Conservation (phyloP, 2,329 filamentous ascomycete genomes). For the Emmonsiellopsis sp. region DNA sequence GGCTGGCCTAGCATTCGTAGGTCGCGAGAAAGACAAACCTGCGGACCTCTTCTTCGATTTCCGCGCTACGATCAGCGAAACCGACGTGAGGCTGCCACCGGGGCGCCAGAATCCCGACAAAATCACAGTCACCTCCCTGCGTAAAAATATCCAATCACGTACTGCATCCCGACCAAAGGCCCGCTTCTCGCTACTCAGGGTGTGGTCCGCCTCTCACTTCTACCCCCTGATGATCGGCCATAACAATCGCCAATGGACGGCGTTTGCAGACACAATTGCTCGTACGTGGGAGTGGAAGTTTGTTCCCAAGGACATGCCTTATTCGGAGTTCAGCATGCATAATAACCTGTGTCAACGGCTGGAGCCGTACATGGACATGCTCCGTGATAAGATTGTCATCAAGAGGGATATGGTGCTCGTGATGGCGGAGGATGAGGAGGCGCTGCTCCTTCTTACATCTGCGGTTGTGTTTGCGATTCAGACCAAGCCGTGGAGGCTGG, state of each 20-base stretch:
- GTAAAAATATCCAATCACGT: slow-evolving; percentile 15
- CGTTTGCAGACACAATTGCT: slow-evolving; percentile 35
- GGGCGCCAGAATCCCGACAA: slow-evolving; percentile 24
- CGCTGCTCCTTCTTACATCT: slow-evolving; percentile 29
- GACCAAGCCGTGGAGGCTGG: slow-evolving; percentile 40
- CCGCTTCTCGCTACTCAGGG: slow-evolving; percentile 35
- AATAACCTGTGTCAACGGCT: slow-evolving; percentile 24
- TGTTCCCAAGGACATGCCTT: slow-evolving; percentile 39
- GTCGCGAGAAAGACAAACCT: slow-evolving; percentile 26
- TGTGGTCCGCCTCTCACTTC: slow-evolving; percentile 43
- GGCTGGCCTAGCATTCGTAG: slow-evolving; percentile 30
- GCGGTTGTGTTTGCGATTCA: slow-evolving; percentile 38
- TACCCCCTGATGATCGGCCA: slow-evolving; percentile 39
- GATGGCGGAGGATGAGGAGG: slow-evolving; percentile 35
- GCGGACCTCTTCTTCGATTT: slow-evolving; percentile 40
- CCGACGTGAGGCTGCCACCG: slow-evolving; percentile 12
- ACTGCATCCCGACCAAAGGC: slow-evolving; percentile 12
- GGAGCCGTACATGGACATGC: slow-evolving; percentile 15
- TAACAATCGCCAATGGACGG: slow-evolving; percentile 23
- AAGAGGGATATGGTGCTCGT: slow-evolving; percentile 38
- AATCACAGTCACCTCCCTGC: slow-evolving; percentile 24
- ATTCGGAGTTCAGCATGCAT: slow-evolving; percentile 36
- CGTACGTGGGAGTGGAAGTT: slow-evolving; percentile 42
- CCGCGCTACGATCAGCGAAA: slow-evolving; percentile 14
- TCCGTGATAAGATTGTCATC: slow-evolving; percentile 27